Evolutionary conservation across 2,329 filamentous ascomycete species (phyloP), one percentile per base, ranked within the genome.

Genomic region (Colletotrichum lupini): DNA sequence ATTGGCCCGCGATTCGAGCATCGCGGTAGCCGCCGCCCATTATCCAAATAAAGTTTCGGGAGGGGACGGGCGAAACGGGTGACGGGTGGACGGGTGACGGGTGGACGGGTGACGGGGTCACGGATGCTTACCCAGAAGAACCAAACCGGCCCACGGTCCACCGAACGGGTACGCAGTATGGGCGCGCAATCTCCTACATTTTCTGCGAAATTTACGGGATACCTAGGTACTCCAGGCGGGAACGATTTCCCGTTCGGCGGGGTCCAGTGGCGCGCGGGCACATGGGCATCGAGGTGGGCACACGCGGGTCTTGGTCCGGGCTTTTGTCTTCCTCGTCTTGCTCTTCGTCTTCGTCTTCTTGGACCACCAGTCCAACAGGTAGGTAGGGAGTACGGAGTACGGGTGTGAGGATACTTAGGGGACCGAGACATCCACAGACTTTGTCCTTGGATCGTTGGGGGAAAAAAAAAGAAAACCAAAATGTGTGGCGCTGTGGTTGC

Each of bases 31-130:
- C 49, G 46, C 60, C 58, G 16, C 58, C 37, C 16, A 46, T 35
- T 32, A 14, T 9, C 56, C 42, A 63, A 63, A 22, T 53, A 63
- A 53, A 22, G n/a, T 53, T 63, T 63, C 46, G 46, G 60, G 60
- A 24, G 37, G 42, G 60, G 42, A 24, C 42, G 60, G 60, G 42
- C 52, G 37, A 55, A 49, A 49, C 42, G 42, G 42, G 42, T 49
- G 42, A 49, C 42, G 42, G 42, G 19, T 46, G 42, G 42, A 49
- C 42, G 42, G 42, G 19, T 49, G 19, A 22, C 42, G 42, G 37
- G 37, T n/a, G n/a, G 42, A 49, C 42, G 42, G 42, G 19, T 49
- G 19, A 22, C 42, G 42, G 37, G 37, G 37, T 42, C 37, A 35
- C 32, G 32, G 32, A 35, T 35, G 32, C 32, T 12, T 35, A 35